Evolutionary conservation across 129 eudicot species (phyloP), one percentile per base, ranked within the genome.

Genomic region (Flaveria trinervia): DNA sequence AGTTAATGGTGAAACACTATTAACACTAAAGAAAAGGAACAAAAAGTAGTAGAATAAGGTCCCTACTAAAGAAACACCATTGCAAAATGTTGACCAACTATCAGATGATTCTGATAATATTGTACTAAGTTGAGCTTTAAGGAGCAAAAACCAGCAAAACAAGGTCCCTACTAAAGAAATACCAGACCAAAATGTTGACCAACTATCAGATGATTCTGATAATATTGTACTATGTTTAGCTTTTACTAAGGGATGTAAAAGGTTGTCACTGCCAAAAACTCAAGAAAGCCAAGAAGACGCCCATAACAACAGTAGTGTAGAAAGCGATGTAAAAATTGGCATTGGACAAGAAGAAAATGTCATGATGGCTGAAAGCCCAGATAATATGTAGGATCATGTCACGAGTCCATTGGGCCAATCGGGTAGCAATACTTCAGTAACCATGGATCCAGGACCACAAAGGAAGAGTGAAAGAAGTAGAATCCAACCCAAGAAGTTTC

Each of bases 11-110:
- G 89, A 84, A 78, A 78, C 94, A 12, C 77, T 95, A 68, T 81
- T 66, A 78, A 86, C 90, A 49, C 80, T 91, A 20, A 85, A 72
- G 85, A 85, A 75, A 83, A 92, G 96, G 92, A 77, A 78, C 79
- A 89, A 86, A 76, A 78, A 56, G 75, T 81, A 69, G 79, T 86
- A 81, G 18, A 77, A 59, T 13, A 15, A 41, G 50, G 73, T 62
- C 55, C 41, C 71, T n/a, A 18, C 26, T 22, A 83, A 82, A 68
- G 83, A 75, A 73, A 74, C 64, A 68, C 23, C 77, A 66, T 55
- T 75, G 51, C 71, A 72, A 79, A 71, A 77, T 60, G 36, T 54
- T 46, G 79, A 70, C 75, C 78, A 67, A 36, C 74, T 78, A 3
- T 83, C 66, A 48, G 87, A 86, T 75, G 83, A 66, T 77, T 75